Conservation (phyloP, 768 basidiomycete species). For the Psilocybe sp. region DNA sequence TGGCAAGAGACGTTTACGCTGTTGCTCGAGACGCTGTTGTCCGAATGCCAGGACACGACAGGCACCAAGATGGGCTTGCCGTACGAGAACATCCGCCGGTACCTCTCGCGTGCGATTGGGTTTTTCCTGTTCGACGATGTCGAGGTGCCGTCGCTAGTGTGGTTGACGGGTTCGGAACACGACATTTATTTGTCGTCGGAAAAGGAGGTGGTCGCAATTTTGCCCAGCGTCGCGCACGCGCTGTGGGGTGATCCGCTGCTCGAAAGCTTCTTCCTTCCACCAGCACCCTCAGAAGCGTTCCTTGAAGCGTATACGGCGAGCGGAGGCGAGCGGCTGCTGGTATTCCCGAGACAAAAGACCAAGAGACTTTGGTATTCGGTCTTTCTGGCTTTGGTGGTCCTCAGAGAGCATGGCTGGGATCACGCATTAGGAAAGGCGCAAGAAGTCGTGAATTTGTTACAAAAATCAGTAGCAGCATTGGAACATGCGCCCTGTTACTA, state of each 20-base stretch:
- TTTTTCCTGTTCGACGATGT: slow-evolving; percentile 77
- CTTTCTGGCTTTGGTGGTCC: slow-evolving; percentile 56
- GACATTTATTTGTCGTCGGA: slow-evolving; percentile 51
- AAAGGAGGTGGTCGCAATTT: slow-evolving; percentile 39
- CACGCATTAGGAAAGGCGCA: slow-evolving; percentile 20
- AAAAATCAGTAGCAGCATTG: slow-evolving; percentile 35
- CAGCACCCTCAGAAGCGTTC: slow-evolving; percentile 47
- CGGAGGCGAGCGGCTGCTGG: slow-evolving; percentile 47
- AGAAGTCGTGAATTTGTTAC: slow-evolving; percentile 43
- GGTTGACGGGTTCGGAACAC: slow-evolving; percentile 58
- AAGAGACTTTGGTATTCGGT: slow-evolving; percentile 77
- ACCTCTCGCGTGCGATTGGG: slow-evolving; percentile 68
- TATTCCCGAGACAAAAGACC: slow-evolving; percentile 67
- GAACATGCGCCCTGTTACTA: slow-evolving; percentile 52
- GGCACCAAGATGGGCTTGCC: slow-evolving; percentile 27
- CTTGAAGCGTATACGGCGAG: slow-evolving; percentile 56
- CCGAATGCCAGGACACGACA: slow-evolving; percentile 32
- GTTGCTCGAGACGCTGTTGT: slow-evolving; percentile 55
- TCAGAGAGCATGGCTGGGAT: slow-evolving; percentile 32
- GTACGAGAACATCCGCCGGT: slow-evolving; percentile 41
- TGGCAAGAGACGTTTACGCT: slow-evolving; percentile 76
- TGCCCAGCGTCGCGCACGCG: slow-evolving; percentile 50
- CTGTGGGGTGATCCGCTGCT: slow-evolving; percentile 78
- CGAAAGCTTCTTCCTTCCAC: slow-evolving; percentile 58
- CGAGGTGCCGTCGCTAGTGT: slow-evolving; percentile 65